Evolutionary conservation across 1,284 basidiomycete genomes (phyloP), one percentile per base, ranked within the genome.

Genomic region (Exobasidium rhododendri): DNA sequence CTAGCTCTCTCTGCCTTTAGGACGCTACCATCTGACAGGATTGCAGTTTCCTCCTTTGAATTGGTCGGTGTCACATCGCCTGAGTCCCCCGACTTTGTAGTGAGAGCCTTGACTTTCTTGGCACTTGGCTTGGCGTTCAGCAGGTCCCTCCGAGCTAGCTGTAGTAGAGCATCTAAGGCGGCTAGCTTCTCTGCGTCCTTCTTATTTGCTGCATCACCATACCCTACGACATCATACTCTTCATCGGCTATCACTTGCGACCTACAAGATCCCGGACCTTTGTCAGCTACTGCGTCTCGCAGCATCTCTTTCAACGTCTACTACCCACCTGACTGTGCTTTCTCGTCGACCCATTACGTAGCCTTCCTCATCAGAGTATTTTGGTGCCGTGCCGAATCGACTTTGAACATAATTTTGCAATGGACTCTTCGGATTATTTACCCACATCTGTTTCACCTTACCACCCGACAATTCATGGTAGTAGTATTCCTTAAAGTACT

Each of bases 1-100:
- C 89, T 86, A 0, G 92, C 92, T 53, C 86, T 85, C 62, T 93
- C 90, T 53, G 88, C 87, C 5, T 82, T 83, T 67, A 94, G 84
- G 28, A 20, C 29, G 17, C 26, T 30, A 11, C 58, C 58, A 61
- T 62, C 49, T 32, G 54, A 35, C 24, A 62, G 29, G 11, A 2
- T 20, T 26, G 66, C 56, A n/a, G 63, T 56, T 50, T 61, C 60
- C 50, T 60, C 64, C 47, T 50, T 50, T 7, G 17, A 10, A 1
- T 66, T 52, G 14, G 70, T 66, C 17, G 73, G 63, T 1, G 66
- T 31, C 47, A 28, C n/a, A 40, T 40, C 10, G 7, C 35, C 35
- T 40, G 35, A 40, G 7, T 7, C 35, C 3, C 32, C 40, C 17
- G 24, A 30, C 17, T 49, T 50, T 3, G 44, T 43, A 6, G 61